These are phyloP conservation scores for Whalleya microplaca DNA, from an alignment of 2,329 filamentous ascomycete genomes.

Conservation along the genomic window DNA sequence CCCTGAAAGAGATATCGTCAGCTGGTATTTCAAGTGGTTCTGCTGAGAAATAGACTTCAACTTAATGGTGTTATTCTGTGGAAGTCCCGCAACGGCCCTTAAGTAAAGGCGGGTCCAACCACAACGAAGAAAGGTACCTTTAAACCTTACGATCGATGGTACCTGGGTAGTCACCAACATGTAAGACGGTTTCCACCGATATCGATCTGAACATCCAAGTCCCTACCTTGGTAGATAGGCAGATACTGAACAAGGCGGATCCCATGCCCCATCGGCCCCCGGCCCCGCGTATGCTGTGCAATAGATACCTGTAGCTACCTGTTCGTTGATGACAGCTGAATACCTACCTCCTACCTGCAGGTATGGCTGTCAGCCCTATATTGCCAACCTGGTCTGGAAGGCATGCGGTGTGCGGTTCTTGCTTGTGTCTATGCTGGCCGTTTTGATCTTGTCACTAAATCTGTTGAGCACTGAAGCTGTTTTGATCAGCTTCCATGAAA, in stretches of 20 bases:
- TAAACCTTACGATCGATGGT: no score
- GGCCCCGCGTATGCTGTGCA: no score
- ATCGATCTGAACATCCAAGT: no score
- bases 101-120: no score
- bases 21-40: neutral
- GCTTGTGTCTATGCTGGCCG: neutral
- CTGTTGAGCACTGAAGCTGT: neutral
- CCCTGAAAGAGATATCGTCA: neutral
- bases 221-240: no score
- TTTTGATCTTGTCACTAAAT: neutral
- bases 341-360: neutral
- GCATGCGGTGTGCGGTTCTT: conserved; percentile 1
- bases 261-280: no score
- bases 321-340: neutral
- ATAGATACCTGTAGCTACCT: neutral
- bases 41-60: neutral
- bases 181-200: no score
- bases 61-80: no score
- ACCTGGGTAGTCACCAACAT: no score
- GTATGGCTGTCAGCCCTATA: neutral
- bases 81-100: no score
- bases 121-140: no score
- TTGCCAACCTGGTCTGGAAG: conserved; percentile 2
- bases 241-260: no score
- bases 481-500: conserved; percentile 5